These are phyloP conservation scores for Daldinia loculata DNA, from an alignment of 495 filamentous ascomycete species.

Conservation along the genomic window DNA sequence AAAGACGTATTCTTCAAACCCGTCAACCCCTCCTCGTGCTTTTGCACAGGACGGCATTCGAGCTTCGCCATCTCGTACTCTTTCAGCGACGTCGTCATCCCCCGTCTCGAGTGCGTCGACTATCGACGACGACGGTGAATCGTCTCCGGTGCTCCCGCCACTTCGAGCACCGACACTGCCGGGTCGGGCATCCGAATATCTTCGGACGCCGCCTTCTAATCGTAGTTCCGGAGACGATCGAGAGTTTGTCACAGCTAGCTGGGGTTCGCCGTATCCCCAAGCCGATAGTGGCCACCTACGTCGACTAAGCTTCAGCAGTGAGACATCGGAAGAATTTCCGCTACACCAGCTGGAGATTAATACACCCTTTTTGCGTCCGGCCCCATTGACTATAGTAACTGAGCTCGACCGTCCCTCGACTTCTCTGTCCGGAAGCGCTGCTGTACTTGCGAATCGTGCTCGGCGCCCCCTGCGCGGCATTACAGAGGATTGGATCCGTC, in stretches of 20 bases:
- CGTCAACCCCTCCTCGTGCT: slow-evolving; percentile 62
- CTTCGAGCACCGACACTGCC: slow-evolving; percentile 59
- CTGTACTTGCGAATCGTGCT: slow-evolving; percentile 64
- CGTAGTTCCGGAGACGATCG: slow-evolving; percentile 40
- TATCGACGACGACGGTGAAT: slow-evolving; percentile 58
- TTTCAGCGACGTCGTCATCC: slow-evolving; percentile 51
- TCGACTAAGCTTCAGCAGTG: slow-evolving; percentile 60
- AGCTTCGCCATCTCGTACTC: slow-evolving; percentile 42
- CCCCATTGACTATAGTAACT: slow-evolving; percentile 48
- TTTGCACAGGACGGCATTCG: slow-evolving; percentile 58
- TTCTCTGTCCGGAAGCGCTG: slow-evolving; percentile 58
- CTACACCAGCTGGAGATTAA: slow-evolving; percentile 61
- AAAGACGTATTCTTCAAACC: slow-evolving; percentile 62
- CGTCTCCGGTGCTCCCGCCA: slow-evolving; percentile 62
- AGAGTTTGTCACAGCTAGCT: slow-evolving; percentile 70
- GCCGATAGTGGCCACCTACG: slow-evolving; percentile 56
- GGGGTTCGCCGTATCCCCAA: slow-evolving; percentile 77
- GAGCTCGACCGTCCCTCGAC: slow-evolving; percentile 52
- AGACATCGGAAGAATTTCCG: slow-evolving; percentile 61
- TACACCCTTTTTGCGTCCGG: slow-evolving; percentile 63
- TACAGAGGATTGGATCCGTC: slow-evolving; percentile 81
- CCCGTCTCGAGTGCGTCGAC: slow-evolving; percentile 63
- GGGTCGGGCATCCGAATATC: slow-evolving; percentile 55
- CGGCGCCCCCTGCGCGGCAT: slow-evolving; percentile 66
- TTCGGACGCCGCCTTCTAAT: slow-evolving; percentile 60